A percentile compares a stretch with the other conserved stretches of the same genome.
phyloP scores from a whole-genome alignment of 1,284 basidiomycete species.

The Singerocomus inundabilis region DNA sequence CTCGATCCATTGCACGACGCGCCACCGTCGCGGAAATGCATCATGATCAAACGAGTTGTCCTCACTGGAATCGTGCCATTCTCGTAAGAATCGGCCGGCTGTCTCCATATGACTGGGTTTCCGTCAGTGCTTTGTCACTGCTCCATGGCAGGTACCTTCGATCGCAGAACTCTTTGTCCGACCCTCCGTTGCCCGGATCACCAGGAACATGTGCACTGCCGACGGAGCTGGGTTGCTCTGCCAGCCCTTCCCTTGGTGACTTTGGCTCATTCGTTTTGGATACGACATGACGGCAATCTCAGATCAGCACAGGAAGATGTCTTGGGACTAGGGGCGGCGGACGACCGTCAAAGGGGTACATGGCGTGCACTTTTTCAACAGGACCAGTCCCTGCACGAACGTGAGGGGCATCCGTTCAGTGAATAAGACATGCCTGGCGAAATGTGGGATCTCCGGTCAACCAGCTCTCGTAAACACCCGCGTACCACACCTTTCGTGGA shows the following conservation, averaged over 20 bases:
- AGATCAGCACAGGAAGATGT: slow-evolving; percentile 17
- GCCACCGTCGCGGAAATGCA: slow-evolving; percentile 17
- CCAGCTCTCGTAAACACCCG: slow-evolving; percentile 13
- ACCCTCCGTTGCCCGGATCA: slow-evolving; percentile 19
- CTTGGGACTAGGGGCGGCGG: neutral
- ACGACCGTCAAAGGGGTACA: neutral
- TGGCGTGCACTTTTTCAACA: neutral
- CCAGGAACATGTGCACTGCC: slow-evolving; percentile 14
- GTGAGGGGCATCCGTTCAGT: slow-evolving; percentile 4
- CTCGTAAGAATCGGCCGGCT: slow-evolving; percentile 20
- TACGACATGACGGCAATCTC: slow-evolving; percentile 17
- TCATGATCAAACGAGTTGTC: slow-evolving; percentile 5
- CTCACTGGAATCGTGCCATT: slow-evolving; percentile 2
- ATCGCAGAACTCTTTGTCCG: slow-evolving; percentile 3
- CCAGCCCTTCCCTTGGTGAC: slow-evolving; percentile 7
- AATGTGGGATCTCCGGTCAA: slow-evolving; percentile 13
- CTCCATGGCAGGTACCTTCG: neutral
- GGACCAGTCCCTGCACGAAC: neutral
- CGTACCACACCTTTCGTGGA: slow-evolving; percentile 4
- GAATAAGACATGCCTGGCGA: slow-evolving; percentile 1
- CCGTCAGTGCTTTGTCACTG: slow-evolving; percentile 1
- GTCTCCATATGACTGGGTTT: slow-evolving; percentile 12
- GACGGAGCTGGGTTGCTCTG: slow-evolving; percentile 18
- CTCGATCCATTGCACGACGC: slow-evolving; percentile 20
- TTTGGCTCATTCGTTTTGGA: slow-evolving; percentile 12